phyloP scores from a whole-genome alignment of 768 basidiomycete genomes.

The Daedaleopsis sinensis region DNA sequence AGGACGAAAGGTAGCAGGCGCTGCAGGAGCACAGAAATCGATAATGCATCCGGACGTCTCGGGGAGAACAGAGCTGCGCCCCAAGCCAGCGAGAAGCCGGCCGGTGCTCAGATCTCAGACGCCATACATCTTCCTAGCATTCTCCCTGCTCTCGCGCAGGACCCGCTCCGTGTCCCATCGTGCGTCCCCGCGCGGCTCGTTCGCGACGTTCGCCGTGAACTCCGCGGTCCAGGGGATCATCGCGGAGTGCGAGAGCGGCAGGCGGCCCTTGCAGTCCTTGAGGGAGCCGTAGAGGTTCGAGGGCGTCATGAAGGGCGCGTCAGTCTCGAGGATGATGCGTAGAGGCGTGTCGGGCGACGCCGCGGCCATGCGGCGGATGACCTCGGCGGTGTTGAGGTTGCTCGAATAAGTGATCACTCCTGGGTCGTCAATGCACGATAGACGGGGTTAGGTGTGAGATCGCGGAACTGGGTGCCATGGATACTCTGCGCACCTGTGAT shows the following conservation, averaged over 20 bases:
- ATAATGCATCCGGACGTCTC: neutral
- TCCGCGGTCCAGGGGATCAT: constrained; percentile 89
- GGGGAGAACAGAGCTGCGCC: neutral
- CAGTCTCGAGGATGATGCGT: constrained; percentile 72
- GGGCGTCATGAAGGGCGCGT: constrained; percentile 88
- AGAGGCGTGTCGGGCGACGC: constrained; percentile 21
- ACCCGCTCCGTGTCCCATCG: constrained; percentile 58
- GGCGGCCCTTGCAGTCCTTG: constrained; percentile 49
- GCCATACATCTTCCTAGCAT: constrained; percentile 66
- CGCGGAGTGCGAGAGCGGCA: constrained; percentile 75
- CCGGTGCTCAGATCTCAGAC: constrained; percentile 24
- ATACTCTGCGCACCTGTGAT: constrained; percentile 58
- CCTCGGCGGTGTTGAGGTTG: constrained; percentile 69
- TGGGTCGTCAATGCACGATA: constrained; percentile 23
- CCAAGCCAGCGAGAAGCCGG: neutral
- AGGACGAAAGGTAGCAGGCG: no score
- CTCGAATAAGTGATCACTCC: constrained; percentile 82
- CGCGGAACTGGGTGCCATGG: constrained; percentile 24
- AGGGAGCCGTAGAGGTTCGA: constrained; percentile 67
- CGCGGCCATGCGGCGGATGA: constrained; percentile 51
- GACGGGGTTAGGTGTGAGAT: constrained; percentile 48
- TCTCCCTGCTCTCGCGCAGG: constrained; percentile 63
- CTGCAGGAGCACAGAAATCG: neutral
- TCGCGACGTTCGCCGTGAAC: constrained; percentile 58
- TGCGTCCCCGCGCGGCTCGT: constrained; percentile 20